Base-by-base conservation (phyloP, 257 asterid species). In the Solanum verrucosum region DNA sequence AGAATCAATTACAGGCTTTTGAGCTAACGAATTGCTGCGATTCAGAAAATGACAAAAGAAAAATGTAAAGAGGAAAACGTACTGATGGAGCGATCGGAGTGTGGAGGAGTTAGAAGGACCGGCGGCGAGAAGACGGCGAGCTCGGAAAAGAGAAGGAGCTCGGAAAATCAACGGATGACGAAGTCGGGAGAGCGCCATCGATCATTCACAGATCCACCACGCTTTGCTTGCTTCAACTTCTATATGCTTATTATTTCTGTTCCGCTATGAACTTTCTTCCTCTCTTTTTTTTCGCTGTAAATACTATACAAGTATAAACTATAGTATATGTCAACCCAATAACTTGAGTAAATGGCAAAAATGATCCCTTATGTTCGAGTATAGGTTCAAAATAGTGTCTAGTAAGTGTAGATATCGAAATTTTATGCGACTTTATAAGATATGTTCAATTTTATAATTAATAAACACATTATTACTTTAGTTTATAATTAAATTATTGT, bases 171-270 rank as follows among this genome's bases (percentile, higher is more conserved):
- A 93, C 88, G 98, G 95, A 92, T 93, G 93, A 78, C 99, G 94
- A 88, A 97, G 96, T 93, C 98, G 92, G 13, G 98, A 94, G 33
- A 96, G 91, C 93, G 99, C 99, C 99, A 97, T 97, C 42, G 95
- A 94, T 93, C 92, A 91, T 86, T 74, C 56, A 59, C 87, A 74
- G 91, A 90, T 83, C 84, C 71, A 83, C 77, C 89, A 71, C 90
- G 72, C 88, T 87, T 86, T 49, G 79, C 73, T 84, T 81, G 88
- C 86, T 87, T 71, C 88, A 81, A 74, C 78, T 73, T 81, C 87
- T 78, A 14, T 60, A 15, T 52, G 46, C 49, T 35, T 84, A 88
- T 46, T 46, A 15, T 77, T 81, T 79, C 38, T 79, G 9, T 79
- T n/a, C 70, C 42, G 70, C 68, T 81, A 29, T 18, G 65, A 38